Conservation (phyloP, 371 early-diverging fungal genomes). For the Mortierella sp. region DNA sequence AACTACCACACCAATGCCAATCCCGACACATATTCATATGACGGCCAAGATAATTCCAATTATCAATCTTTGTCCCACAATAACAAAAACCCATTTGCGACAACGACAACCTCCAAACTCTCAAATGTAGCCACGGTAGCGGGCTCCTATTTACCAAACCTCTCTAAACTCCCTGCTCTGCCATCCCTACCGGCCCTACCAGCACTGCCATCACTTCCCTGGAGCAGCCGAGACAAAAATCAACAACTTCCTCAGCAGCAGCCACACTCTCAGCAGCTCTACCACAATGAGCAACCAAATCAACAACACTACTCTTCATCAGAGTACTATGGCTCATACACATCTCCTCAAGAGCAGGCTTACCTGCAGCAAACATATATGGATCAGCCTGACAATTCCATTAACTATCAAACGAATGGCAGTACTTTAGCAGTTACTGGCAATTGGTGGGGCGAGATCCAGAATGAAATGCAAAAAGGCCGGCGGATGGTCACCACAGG, state of each 20-base stretch:
- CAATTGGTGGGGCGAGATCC: conserved; percentile 37
- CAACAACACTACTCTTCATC: conserved; percentile 11
- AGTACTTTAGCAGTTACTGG: conserved; percentile 14
- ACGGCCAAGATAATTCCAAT: conserved; percentile 18
- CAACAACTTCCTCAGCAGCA: conserved; percentile 46
- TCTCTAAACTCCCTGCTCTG: conserved; percentile 34
- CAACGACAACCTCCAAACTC: conserved; percentile 32
- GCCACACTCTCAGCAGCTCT: conserved; percentile 7
- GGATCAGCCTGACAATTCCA: neutral
- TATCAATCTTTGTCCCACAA: conserved; percentile 35
- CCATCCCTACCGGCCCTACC: conserved; percentile 28
- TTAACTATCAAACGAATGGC: neutral
- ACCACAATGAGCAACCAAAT: neutral
- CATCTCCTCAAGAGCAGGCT: conserved; percentile 4
- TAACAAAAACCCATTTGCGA: conserved; percentile 29
- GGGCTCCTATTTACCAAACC: conserved; percentile 45
- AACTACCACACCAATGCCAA: neutral
- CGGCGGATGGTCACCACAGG: conserved; percentile 48
- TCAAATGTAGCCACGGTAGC: conserved; percentile 44
- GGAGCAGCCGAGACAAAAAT: conserved; percentile 25
- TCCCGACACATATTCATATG: conserved; percentile 33
- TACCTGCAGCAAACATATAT: conserved; percentile 15
- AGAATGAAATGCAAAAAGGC: conserved; percentile 44
- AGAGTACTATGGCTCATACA: neutral
- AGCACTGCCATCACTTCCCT: conserved; percentile 23